A percentile compares a stretch with the other conserved stretches of the same genome.
Evolutionary conservation across 1,284 basidiomycete genomes (phyloP).

Genomic region (Blastosporella zonata): DNA sequence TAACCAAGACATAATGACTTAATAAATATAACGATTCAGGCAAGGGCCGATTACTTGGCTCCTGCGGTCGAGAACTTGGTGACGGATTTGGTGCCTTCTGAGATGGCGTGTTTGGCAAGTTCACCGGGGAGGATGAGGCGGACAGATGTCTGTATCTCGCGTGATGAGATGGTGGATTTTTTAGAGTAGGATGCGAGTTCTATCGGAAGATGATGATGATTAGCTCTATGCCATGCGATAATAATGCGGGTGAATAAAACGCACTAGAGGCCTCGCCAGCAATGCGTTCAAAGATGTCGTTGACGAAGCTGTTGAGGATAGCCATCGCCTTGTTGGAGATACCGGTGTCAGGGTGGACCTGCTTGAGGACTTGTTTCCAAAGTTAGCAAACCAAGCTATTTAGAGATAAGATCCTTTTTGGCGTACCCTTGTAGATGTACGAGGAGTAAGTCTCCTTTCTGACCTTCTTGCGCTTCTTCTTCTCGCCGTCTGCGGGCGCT

Average conservation of each 20-base stretch:
- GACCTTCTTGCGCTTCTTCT: slow-evolving; percentile 87
- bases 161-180: slow-evolving; percentile 70
- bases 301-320: slow-evolving; percentile 80
- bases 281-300: slow-evolving; percentile 83
- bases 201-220: too few relatives aligned
- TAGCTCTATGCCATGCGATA: too few relatives aligned
- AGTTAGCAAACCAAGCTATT: slow-evolving; percentile 2
- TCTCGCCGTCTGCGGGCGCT: slow-evolving; percentile 60
- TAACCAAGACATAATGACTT: slow-evolving; percentile 2
- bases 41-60: slow-evolving; percentile 41
- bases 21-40: slow-evolving; percentile 13
- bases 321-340: slow-evolving; percentile 88
- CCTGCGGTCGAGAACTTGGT: slow-evolving; percentile 44
- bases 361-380: slow-evolving; percentile 63
- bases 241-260: slow-evolving; percentile 25
- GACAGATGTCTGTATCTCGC: slow-evolving; percentile 83
- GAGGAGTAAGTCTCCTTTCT: slow-evolving; percentile 87
- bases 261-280: slow-evolving; percentile 77
- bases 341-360: slow-evolving; percentile 86
- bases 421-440: slow-evolving; percentile 86
- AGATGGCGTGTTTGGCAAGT: slow-evolving; percentile 68
- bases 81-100: slow-evolving; percentile 57
- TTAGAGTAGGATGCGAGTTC: slow-evolving; percentile 69
- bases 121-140: slow-evolving; percentile 81
- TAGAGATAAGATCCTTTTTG: too few relatives aligned